Base-by-base conservation (phyloP, 495 filamentous ascomycete genomes). In the Daldinia concentrica region DNA sequence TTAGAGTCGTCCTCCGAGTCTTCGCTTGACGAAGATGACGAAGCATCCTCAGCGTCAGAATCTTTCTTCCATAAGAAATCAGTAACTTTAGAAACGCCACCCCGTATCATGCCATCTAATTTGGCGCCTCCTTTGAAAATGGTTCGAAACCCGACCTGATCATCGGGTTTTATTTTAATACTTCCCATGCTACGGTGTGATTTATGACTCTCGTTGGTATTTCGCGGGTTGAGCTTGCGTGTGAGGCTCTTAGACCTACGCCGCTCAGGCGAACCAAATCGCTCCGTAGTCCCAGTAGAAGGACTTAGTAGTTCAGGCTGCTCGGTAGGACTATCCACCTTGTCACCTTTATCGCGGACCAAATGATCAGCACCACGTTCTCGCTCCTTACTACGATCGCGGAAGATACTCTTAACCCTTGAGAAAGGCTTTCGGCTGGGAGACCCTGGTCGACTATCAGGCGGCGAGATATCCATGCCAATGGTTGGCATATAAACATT, bases 61-160 rank as follows among this genome's bases (percentile, higher is more conserved):
- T 85, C 82, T 55, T 77, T 84, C 55, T 80, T 79, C 81, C 82
- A 84, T 56, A 85, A 66, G 48, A 85, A 74, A 62, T 85, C 83
- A 29, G 82, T 79, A 24, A 85, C 77, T 66, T 84, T 85, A 51
- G 82, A 84, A 5, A 85, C 82, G 60, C 82, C 74, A 14, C 78
- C 84, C 6, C 83, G 80, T 62, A 85, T 65, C 60, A 85, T 80
- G 29, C 76, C 82, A 64, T 85, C 83, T 57, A 85, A 77, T 45
- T 83, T 83, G 26, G 81, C 79, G 8, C 76, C 57, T 15, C 80
- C 79, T 66, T 79, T 80, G 69, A 85, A 83, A 41, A 85, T 72
- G 26, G 78, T 78, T 41, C 81, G 74, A 2, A 85, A 60, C 15
- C 82, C 82, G 30, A 75, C 66, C 37, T 77, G 76, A 3, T 85